Conservation (phyloP, 306 rosid genomes). For the Corylus americana region DNA sequence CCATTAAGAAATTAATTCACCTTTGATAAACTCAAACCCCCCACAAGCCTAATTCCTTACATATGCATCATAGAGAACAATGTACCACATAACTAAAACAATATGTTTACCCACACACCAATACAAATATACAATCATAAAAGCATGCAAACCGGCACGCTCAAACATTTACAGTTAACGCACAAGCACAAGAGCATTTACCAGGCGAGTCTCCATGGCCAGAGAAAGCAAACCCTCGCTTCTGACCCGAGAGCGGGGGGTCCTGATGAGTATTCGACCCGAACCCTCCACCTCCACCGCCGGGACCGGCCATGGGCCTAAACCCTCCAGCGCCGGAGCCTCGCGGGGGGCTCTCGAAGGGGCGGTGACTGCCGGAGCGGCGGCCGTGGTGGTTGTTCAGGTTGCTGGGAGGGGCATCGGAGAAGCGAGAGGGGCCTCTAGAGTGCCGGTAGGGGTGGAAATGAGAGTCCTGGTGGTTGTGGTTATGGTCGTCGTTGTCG, state of each 20-base stretch:
- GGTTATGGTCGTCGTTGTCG: constrained; percentile 6
- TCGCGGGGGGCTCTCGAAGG: constrained; percentile 63
- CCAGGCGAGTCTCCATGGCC: constrained; percentile 75
- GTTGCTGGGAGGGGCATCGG: constrained; percentile 54
- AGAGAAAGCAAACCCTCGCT: constrained; percentile 69
- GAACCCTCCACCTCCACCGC: constrained; percentile 44
- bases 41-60: neutral
- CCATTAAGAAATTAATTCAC: too few relatives aligned
- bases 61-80: neutral
- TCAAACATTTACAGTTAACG: neutral
- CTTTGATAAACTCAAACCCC: neutral
- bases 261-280: constrained; percentile 44
- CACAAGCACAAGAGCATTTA: constrained; percentile 14
- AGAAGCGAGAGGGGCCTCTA: constrained; percentile 62
- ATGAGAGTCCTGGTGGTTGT: constrained; percentile 19
- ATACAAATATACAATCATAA: neutral
- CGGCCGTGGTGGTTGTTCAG: constrained; percentile 44
- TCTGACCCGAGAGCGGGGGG: constrained; percentile 66
- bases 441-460: constrained; percentile 51
- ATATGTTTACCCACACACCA: too few relatives aligned
- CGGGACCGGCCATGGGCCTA: constrained; percentile 21
- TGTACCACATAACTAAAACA: too few relatives aligned
- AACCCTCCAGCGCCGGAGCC: constrained; percentile 41
- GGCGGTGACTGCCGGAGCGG: constrained; percentile 38
- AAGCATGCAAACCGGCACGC: neutral